Evolutionary conservation across 306 rosid genomes (phyloP), one percentile per base, ranked within the genome.

Genomic region (Gleditsia sinensis): DNA sequence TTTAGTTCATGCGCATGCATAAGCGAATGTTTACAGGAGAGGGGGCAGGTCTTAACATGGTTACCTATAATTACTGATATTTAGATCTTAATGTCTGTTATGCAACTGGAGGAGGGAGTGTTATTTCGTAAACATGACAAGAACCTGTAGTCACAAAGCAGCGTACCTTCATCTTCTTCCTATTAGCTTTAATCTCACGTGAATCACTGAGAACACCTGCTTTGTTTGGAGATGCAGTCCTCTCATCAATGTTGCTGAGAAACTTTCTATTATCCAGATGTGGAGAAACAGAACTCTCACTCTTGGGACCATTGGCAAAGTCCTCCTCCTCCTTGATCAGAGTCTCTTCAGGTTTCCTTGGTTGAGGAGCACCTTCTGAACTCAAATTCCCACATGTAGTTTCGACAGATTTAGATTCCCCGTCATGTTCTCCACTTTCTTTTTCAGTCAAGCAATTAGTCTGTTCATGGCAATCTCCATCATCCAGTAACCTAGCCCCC

Each of bases 401-500:
- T 85, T 92, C 98, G 90, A 86, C 92, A 68, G 86, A 90, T 92
- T 88, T 91, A 46, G 85, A 82, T 63, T 94, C 97, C 67, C 85
- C 86, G 28, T 85, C 96, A 34, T 82, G 86, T 65, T 91, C 98
- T 61, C 85, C 89, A 32, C 72, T 75, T 83, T 89, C 98, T 72
- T 91, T 94, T 80, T 83, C 98, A 40, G 76, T 32, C 37, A 82
- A 75, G 78, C 78, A 84, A 78, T 86, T 89, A 55, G 88, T 84
- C 76, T 90, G 97, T 51, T 95, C 96, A 58, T 87, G 96, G 86
- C 93, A 90, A 84, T 92, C 99, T 9, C 93, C 92, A 79, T 88
- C 96, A 72, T 88, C 96, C 59, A 90, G 68, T 75, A 86, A 80
- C 58, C 97, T 74, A n/a, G 79, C 79, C 24, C 91, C 99, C 8